Percentiles rank a stretch among this genome's conserved stretches.
Evolutionary conservation across 768 basidiomycete genomes (phyloP).

Genomic region (Tylopilus plumbeoviolaceoides): DNA sequence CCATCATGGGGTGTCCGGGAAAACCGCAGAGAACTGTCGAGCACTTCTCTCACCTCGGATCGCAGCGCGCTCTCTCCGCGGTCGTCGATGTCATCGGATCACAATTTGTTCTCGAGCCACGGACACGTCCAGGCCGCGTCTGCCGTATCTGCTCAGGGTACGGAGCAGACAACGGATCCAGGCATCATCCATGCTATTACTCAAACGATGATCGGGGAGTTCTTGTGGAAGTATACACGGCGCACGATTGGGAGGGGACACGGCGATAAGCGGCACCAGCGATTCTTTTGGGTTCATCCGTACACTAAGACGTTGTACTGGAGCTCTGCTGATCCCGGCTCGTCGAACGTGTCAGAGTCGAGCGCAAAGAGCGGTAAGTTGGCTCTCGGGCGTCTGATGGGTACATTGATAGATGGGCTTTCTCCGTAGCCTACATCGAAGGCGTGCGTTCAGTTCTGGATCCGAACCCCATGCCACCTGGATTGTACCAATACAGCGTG

Average conservation of each 20-base stretch:
- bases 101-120: constrained; percentile 46
- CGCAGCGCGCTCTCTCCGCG: constrained; percentile 67
- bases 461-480: constrained; percentile 93
- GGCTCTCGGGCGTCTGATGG: constrained; percentile 5
- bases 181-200: constrained; percentile 93
- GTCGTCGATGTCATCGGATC: constrained; percentile 81
- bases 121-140: constrained; percentile 35
- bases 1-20: constrained; percentile 51
- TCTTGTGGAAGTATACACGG: constrained; percentile 95
- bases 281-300: constrained; percentile 99
- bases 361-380: constrained; percentile 94
- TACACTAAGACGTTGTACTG: constrained; percentile 98
- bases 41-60: constrained; percentile 67
- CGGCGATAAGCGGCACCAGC: constrained; percentile 83
- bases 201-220: constrained; percentile 99
- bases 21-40: constrained; percentile 56
- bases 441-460: constrained; percentile 89
- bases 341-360: constrained; percentile 81
- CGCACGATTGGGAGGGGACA: constrained; percentile 85
- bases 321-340: constrained; percentile 93
- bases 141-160: constrained; percentile 40
- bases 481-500: constrained; percentile 88
- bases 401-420: constrained; percentile 1
- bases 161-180: constrained; percentile 64
- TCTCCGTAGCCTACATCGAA: constrained; percentile 80